Percentiles rank a stretch among this genome's conserved stretches.
phyloP scores from a whole-genome alignment of 2,329 filamentous ascomycete genomes.

The Blastomyces silverae region DNA sequence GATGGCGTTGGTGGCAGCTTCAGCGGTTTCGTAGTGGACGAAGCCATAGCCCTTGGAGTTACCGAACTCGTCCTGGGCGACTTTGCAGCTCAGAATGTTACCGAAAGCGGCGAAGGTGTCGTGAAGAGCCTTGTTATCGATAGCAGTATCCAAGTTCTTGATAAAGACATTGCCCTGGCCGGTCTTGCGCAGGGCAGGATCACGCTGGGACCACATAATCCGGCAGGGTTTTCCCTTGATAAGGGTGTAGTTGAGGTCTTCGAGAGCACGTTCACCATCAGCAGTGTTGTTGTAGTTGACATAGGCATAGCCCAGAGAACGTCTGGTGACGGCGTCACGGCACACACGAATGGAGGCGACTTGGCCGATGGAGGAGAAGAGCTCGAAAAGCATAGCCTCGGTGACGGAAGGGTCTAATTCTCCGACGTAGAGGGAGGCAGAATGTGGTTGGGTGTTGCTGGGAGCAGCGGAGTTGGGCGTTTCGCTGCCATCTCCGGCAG shows the following conservation, averaged over 20 bases:
- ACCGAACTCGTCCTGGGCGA: constrained; percentile 92
- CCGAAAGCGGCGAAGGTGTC: constrained; percentile 98
- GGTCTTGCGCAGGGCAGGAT: constrained; percentile 97
- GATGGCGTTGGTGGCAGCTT: constrained; percentile 93
- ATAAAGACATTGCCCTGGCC: constrained; percentile 99
- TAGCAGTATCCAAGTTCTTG: constrained; percentile 98
- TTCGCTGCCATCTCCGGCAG: constrained; percentile 44
- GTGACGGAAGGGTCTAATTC: constrained; percentile 97
- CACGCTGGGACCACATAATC: constrained; percentile 99
- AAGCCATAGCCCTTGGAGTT: constrained; percentile 99
- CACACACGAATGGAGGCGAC: constrained; percentile 99
- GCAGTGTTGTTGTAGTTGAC: constrained; percentile 99
- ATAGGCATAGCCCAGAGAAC: constrained; percentile 97
- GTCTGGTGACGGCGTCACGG: constrained; percentile 96
- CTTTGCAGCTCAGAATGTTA: constrained; percentile 99
- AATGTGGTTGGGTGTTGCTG: constrained; percentile 75
- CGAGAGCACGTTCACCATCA: constrained; percentile 95
- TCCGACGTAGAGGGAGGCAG: constrained; percentile 96
- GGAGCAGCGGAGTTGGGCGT: constrained; percentile 59
- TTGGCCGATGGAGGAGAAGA: constrained; percentile 98
- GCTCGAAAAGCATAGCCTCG: constrained; percentile 99
- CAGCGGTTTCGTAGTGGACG: constrained; percentile 98
- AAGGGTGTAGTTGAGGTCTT: constrained; percentile 98
- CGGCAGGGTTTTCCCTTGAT: constrained; percentile 99
- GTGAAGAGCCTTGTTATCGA: constrained; percentile 99